phyloP scores from a whole-genome alignment of 73 alveolate genomes.

The Paramecium bursaria region DNA sequence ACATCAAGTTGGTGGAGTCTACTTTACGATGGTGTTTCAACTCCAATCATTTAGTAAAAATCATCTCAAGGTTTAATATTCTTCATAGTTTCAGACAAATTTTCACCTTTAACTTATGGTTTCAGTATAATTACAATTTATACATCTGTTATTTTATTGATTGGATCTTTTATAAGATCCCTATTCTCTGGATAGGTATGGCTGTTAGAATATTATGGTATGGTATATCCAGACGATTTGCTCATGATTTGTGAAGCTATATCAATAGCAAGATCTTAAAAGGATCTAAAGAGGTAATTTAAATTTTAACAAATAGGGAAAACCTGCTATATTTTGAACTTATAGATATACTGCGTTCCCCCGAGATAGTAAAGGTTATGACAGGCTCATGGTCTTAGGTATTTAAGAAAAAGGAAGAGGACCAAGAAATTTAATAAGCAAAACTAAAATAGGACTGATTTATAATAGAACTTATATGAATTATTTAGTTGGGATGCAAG shows the following conservation, averaged over 20 bases:
- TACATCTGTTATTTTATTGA: slow-evolving; percentile 86
- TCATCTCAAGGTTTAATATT: slow-evolving; percentile 76
- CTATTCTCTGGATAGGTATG: slow-evolving; percentile 76
- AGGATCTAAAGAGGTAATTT: slow-evolving; percentile 77
- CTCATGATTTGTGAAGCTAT: slow-evolving; percentile 93
- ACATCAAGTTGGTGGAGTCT: slow-evolving; percentile 62
- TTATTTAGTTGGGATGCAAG: too few relatives aligned
- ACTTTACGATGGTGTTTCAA: neutral
- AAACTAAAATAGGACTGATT: too few relatives aligned
- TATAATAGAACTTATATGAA: too few relatives aligned
- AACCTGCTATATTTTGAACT: slow-evolving; percentile 93
- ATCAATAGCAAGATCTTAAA: slow-evolving; percentile 88
- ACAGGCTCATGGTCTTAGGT: slow-evolving; percentile 84
- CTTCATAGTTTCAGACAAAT: slow-evolving; percentile 82
- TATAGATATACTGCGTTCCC: slow-evolving; percentile 95
- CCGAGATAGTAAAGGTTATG: slow-evolving; percentile 93
- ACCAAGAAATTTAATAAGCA: neutral
- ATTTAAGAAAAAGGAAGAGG: slow-evolving; percentile 9
- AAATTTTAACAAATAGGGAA: slow-evolving; percentile 74
- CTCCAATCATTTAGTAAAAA: too few relatives aligned
- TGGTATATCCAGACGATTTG: slow-evolving; percentile 93
- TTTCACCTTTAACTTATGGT: slow-evolving; percentile 82
- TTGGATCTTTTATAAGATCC: slow-evolving; percentile 80
- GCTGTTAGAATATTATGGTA: slow-evolving; percentile 82
- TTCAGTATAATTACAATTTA: slow-evolving; percentile 88